These are phyloP conservation scores for Crassisporium funariophilum DNA, from an alignment of 768 basidiomycete genomes.

Conservation along the genomic window DNA sequence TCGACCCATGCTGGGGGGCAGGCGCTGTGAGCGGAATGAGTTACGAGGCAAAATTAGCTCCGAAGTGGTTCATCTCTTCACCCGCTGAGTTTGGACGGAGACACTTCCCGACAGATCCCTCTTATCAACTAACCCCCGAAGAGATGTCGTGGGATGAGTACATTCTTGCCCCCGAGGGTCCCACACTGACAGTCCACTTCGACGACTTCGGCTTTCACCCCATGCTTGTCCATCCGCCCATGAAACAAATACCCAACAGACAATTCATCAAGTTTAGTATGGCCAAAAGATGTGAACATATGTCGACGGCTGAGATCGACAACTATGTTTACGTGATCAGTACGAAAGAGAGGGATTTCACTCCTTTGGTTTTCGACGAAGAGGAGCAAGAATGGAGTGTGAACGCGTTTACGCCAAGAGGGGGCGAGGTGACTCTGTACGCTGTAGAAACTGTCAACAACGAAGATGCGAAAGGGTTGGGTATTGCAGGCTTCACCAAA, in stretches of 20 bases:
- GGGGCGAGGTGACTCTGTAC: slow-evolving; percentile 36
- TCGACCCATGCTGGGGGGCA: slow-evolving; percentile 53
- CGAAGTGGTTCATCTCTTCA: slow-evolving; percentile 44
- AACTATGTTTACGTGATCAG: slow-evolving; percentile 44
- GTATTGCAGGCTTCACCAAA: slow-evolving; percentile 30
- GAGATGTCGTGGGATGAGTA: slow-evolving; percentile 47
- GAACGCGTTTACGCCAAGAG: slow-evolving; percentile 35
- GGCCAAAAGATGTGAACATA: slow-evolving; percentile 49
- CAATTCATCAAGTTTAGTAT: slow-evolving; percentile 39
- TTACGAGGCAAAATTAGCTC: slow-evolving; percentile 38
- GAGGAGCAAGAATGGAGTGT: slow-evolving; percentile 45
- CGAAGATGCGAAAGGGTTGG: slow-evolving; percentile 43
- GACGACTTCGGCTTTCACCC: slow-evolving; percentile 35
- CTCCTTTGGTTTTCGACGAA: slow-evolving; percentile 35
- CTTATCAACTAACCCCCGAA: slow-evolving; percentile 42
- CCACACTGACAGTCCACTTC: slow-evolving; percentile 37
- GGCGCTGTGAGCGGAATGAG: slow-evolving; percentile 38
- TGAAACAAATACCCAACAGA: slow-evolving; percentile 34
- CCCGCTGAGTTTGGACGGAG: slow-evolving; percentile 44
- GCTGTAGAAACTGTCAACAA: slow-evolving; percentile 36
- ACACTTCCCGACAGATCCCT: slow-evolving; percentile 47
- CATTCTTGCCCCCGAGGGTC: slow-evolving; percentile 42
- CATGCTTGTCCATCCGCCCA: slow-evolving; percentile 36
- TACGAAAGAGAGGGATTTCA: slow-evolving; percentile 32
- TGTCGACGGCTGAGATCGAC: slow-evolving; percentile 42